Conservation (phyloP, 2,329 filamentous ascomycete species). For the Diplodia seriata region DNA sequence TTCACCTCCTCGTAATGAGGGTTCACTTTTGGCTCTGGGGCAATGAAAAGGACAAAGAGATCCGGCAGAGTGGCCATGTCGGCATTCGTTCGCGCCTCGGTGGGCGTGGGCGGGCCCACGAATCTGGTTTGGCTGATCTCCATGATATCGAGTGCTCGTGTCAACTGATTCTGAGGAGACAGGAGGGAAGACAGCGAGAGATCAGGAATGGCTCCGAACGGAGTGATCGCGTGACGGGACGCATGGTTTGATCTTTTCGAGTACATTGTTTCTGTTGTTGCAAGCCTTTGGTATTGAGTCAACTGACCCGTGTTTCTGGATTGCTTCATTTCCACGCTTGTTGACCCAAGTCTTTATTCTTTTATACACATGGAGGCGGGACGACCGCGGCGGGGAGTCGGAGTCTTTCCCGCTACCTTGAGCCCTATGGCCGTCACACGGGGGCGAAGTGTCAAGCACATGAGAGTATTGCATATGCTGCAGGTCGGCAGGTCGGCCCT, state of each 20-base stretch:
- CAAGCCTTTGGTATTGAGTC: neutral
- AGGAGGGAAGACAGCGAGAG: neutral
- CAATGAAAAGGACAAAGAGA: constrained; percentile 31
- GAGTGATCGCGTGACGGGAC: neutral
- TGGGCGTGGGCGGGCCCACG: constrained; percentile 5
- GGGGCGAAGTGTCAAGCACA: neutral
- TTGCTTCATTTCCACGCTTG: neutral
- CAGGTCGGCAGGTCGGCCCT: neutral
- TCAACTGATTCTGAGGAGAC: neutral
- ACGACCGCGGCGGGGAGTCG: neutral
- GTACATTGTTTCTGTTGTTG: constrained; percentile 13
- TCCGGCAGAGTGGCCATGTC: constrained; percentile 29
- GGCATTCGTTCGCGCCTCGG: neutral
- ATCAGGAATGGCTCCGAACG: neutral
- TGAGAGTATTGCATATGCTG: constrained; percentile 9
- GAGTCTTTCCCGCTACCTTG: neutral
- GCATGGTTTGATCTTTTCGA: neutral
- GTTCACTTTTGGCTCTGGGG: constrained; percentile 32
- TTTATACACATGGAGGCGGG: neutral
- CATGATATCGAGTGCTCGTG: neutral
- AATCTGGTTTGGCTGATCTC: constrained; percentile 3
- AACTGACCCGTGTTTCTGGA: constrained; percentile 7
- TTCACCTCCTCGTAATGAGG: constrained; percentile 31
- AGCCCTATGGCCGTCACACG: neutral
- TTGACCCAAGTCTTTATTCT: constrained; percentile 24